Evolutionary conservation across 1,284 basidiomycete species (phyloP), one percentile per base, ranked within the genome.

Genomic region (Ustilago crameri): DNA sequence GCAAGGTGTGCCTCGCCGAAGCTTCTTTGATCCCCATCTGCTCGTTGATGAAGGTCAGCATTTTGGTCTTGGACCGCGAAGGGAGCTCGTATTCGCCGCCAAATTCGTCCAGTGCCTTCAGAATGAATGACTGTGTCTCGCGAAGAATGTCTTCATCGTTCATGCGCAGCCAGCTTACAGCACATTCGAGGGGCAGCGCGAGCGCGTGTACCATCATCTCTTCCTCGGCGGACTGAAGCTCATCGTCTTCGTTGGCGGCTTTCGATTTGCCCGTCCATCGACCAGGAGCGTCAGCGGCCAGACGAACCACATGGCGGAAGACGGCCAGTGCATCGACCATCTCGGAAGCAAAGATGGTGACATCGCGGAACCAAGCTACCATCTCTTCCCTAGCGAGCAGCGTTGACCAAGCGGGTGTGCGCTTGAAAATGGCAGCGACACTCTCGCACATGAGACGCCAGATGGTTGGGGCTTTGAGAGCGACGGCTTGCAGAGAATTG

Each of bases 111-210:
- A 83, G 53, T 26, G 75, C 74, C 46, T 76, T 72, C 24, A 73
- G 59, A 27, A 83, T 61, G 52, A 79, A 82, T 5, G 67, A 69
- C 40, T 62, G 67, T 4, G 81, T 76, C 46, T 81, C 76, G 38
- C 73, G 61, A 15, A 83, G 66, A 20, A 82, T 76, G 49, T 80
- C 80, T n/a, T 63, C 56, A n/a, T 83, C 75, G 55, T 82, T 83
- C 61, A 83, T 76, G 32, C 81, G 80, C 17, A 83, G 74, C 79
- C 79, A 83, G 44, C 59, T 64, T 18, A 70, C 68, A 1, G 79
- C 79, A 38, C 55, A 51, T 44, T 82, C 74, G 48, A 82, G 46
- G 1, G 81, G 81, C 20, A 71, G 22, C 2, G 79, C 53, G 1
- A 82, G 70, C 22, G 65, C 61, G 10, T 57, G 60, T 20, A 64